phyloP scores from a whole-genome alignment of 2,329 filamentous ascomycete species.

The Fusarium robinianum region DNA sequence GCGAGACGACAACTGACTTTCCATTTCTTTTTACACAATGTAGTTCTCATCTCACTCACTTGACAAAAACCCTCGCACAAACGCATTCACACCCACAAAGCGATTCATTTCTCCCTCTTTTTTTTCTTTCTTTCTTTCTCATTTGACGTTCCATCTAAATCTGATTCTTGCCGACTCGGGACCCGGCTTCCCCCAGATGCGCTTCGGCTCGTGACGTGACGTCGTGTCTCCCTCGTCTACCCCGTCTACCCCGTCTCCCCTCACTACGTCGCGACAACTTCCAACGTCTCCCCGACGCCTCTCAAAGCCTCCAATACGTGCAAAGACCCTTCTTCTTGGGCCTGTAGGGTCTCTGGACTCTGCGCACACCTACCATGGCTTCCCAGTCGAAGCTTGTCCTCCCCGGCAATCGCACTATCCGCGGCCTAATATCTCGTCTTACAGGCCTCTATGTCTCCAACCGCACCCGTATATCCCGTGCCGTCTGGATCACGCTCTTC shows the following conservation, averaged over 20 bases:
- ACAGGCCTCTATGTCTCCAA: slow-evolving; percentile 76
- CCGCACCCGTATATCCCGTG: slow-evolving; percentile 80
- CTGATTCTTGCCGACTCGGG: slow-evolving; percentile 6
- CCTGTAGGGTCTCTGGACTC: slow-evolving; percentile 9
- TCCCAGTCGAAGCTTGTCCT: slow-evolving; percentile 73
- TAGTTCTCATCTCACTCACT: too few species aligned
- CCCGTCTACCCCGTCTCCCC: slow-evolving; percentile 10
- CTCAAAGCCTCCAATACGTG: background rate
- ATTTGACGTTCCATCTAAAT: background rate
- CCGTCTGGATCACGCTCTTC: slow-evolving; percentile 81
- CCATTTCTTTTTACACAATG: too few species aligned
- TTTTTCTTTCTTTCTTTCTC: background rate
- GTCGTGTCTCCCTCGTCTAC: slow-evolving; percentile 31
- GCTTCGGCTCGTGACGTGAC: slow-evolving; percentile 32
- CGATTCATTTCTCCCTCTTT: slow-evolving; percentile 12
- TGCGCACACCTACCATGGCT: slow-evolving; percentile 59
- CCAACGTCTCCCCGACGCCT: background rate
- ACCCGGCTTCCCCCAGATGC: slow-evolving; percentile 18
- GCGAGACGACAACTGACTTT: too few species aligned
- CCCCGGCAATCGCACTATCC: slow-evolving; percentile 64
- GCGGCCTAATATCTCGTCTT: slow-evolving; percentile 67
- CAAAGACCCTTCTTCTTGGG: background rate
- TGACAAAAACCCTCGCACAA: too few species aligned
- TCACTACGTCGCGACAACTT: slow-evolving; percentile 2
- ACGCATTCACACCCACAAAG: too few species aligned